phyloP scores from a whole-genome alignment of 2,329 filamentous ascomycete species.

The Fusarium austroafricanum region DNA sequence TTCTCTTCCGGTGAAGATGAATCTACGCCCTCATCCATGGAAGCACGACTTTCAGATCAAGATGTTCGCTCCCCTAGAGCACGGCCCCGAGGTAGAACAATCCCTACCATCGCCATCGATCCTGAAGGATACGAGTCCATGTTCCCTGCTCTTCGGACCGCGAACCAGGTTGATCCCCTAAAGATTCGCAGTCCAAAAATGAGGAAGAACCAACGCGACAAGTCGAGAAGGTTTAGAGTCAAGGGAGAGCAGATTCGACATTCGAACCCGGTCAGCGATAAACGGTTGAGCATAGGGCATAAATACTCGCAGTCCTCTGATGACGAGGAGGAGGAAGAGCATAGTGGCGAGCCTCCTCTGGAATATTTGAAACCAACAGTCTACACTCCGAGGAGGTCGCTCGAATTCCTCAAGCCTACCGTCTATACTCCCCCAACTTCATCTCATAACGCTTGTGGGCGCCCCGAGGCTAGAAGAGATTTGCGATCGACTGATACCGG shows the following conservation, averaged over 20 bases:
- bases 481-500: neutral
- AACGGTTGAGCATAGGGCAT: neutral
- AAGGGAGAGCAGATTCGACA: neutral
- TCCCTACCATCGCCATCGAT: constrained; percentile 25
- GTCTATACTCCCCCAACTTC: constrained; percentile 33
- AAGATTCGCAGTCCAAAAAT: neutral
- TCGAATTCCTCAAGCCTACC: constrained; percentile 21
- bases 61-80: neutral
- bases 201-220: neutral
- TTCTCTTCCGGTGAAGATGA: constrained; percentile 3
- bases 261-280: neutral
- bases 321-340: neutral
- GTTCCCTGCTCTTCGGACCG: constrained; percentile 37
- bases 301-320: neutral
- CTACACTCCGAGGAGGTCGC: constrained; percentile 26
- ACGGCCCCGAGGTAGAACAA: neutral
- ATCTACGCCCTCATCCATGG: neutral
- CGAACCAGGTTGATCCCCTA: constrained; percentile 5
- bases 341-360: neutral
- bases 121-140: constrained; percentile 40
- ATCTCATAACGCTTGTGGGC: neutral
- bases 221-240: neutral
- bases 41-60: constrained; percentile 1
- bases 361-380: constrained; percentile 25
- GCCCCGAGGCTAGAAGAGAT: neutral